Evolutionary conservation across 2,329 filamentous ascomycete genomes (phyloP), one percentile per base, ranked within the genome.

Genomic region (Amauroascus niger): DNA sequence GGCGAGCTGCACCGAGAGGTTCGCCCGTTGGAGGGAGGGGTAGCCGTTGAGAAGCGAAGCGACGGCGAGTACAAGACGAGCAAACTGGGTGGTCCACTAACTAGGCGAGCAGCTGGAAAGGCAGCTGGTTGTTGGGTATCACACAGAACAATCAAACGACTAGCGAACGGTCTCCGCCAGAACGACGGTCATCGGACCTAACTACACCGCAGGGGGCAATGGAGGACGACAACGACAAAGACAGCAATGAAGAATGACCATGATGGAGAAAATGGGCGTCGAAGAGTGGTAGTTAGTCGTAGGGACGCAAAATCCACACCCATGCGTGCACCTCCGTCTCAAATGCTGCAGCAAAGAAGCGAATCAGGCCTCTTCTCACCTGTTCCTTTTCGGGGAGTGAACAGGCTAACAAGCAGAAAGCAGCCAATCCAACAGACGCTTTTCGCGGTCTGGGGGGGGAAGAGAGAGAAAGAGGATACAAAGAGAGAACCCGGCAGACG

Each of bases 281-380:
- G 44, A 33, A 5, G 20, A 45, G 40, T 18, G 18, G 16, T 41
- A 16, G 8, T 5, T 13, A 39, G 35, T 14, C 4, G 37, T 18
- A 18, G 37, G 40, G 40, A 43, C 24, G 40, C 40, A 24, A 14
- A 3, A 14, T 5, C 5, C 18, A 20, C 6, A 6, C 35, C 4
- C 35, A 41, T 40, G 9, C 37, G 5, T 14, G 6, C n/a, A n/a
- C 8, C n/a, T 33, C 44, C 16, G 11, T 13, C 13, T 16, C n/a
- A 8, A 50, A 52, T 51, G 55, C 52, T 55, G 55, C 55, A 52
- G 55, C 57, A 58, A n/a, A 55, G 57, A 57, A 51, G 55, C 57
- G 57, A 58, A 57, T 55, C 55, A 6, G 20, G 40, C 2, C 22
- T 24, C n/a, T 40, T 3, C 7, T 30, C 18, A 13, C 8, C 22